Evolutionary conservation across 805 yeast genomes (phyloP), one percentile per base, ranked within the genome.

Genomic region (Isabelozyma heimii): DNA sequence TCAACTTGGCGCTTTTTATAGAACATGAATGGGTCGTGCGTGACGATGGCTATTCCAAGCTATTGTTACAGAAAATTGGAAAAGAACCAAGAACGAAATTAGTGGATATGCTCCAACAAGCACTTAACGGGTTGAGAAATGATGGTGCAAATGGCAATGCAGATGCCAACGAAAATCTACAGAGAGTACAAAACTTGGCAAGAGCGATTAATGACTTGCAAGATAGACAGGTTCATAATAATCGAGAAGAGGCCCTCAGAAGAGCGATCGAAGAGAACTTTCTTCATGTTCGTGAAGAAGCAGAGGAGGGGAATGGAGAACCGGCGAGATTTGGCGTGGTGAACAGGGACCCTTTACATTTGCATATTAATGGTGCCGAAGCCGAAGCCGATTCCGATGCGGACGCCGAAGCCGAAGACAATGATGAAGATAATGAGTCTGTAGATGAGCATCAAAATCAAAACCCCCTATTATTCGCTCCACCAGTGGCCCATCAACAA

Each of bases 11-110:
- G 5, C 49, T 82, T 6, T 79, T 81, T 58, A 70, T 83, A 17
- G 83, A 79, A 52, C 87, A 85, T 60, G 91, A 86, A 55, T 83
- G 87, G 82, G 85, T 87, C 13, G 80, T 81, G 1, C 70, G 83
- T 47, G 95, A 87, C 61, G 82, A 83, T 43, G 90, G 89, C 0
- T 85, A 84, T 61, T 64, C 71, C 27, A 82, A 81, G 58, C 73
- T 85, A 61, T 69, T 87, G 14, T 62, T 76, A 46, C 80, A 74
- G 52, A 79, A 77, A 50, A 79, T 87, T 42, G 94, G 94, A 2
- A 76, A 70, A 43, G 82, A 76, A 52, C 77, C 79, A 39, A 64
- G 73, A 44, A 66, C 76, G 12, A 71, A 67, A 48, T 63, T 73
- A 51, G 63, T 65, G 27, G 74, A 71, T 47, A 59, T 72, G 67